These are phyloP conservation scores for Mimosa pudica DNA, from an alignment of 306 rosid species.

Conservation along the genomic window DNA sequence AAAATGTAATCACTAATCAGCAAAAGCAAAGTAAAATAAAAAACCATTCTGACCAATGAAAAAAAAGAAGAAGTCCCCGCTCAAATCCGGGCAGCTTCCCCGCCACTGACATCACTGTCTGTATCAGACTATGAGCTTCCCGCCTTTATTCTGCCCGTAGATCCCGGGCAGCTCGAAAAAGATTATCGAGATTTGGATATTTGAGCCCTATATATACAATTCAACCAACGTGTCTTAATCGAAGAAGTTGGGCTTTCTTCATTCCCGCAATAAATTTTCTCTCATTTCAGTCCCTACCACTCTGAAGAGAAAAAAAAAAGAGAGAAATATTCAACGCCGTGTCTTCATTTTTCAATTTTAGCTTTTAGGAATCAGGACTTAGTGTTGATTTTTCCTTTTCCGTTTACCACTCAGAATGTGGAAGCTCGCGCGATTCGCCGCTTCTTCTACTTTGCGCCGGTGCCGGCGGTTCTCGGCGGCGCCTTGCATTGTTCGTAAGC, in stretches of 20 bases:
- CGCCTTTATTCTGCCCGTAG: constrained; percentile 25
- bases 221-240: neutral
- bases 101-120: constrained; percentile 5
- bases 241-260: neutral
- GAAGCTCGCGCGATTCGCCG: constrained; percentile 71
- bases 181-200: neutral
- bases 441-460: constrained; percentile 56
- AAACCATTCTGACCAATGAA: neutral
- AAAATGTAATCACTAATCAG: too few relatives aligned
- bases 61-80: neutral
- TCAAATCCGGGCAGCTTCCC: constrained; percentile 41
- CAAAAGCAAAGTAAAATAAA: too few relatives aligned
- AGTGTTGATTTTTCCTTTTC: neutral
- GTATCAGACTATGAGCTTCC: neutral
- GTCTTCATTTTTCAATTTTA: neutral
- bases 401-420: constrained; percentile 50
- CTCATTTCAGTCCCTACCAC: too few relatives aligned
- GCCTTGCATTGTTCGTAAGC: constrained; percentile 94
- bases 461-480: constrained; percentile 73
- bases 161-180: constrained; percentile 39
- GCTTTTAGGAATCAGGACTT: neutral
- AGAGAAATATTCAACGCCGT: neutral
- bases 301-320: neutral
- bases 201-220: constrained; percentile 37
- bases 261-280: constrained; percentile 3